Base-by-base conservation (phyloP, 768 basidiomycete genomes). In the Clitopilus passeckerianus region DNA sequence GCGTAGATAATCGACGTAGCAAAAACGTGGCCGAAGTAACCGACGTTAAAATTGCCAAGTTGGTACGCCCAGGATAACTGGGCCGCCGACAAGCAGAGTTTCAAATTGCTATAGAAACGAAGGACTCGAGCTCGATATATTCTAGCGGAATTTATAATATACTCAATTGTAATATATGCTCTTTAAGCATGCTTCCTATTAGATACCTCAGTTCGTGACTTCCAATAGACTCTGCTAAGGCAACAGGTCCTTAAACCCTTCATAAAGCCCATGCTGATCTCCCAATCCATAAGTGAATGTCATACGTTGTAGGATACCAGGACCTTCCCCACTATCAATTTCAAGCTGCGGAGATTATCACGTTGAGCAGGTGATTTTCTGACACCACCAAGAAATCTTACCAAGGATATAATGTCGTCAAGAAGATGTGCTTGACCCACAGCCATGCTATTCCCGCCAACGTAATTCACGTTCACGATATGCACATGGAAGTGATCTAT, bases 401-500 rank as follows among this genome's bases (percentile, higher is more conserved):
- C 93, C 72, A 96, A 70, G 1, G 90, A 86, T 60, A 98, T 95
- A 54, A 98, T 71, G 72, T 97, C 93, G 64, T 98, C 96, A 8
- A 99, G 77, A 12, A 98, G 78, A 74, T 97, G 94, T 0, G 95
- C 93, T 68, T 95, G 95, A 1, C 94, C 96, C 0, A 94, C 89
- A 0, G 81, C 75, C 84, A 91, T 90, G 0, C 95, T 90, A 61
- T 85, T 72, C 5, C 46, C 46, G n/a, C 72, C 79, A 43, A 80
- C 79, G 63, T 89, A 85, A 60, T 86, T 86, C 0, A 83, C 83
- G 65, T 95, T 90, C 24, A 93, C 91, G 56, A 96, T 87, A 65
- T 98, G 95, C 2, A 97, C 90, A 61, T 98, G 95, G 68, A 97
- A 93, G 66, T 94, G 95, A 68, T 97, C 95, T 96, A 37, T 20